Percentiles rank a stretch among this genome's conserved stretches.
These are phyloP conservation scores for Colletotrichum sp. DNA, from an alignment of 2,329 filamentous ascomycete genomes.

Conservation along the genomic window DNA sequence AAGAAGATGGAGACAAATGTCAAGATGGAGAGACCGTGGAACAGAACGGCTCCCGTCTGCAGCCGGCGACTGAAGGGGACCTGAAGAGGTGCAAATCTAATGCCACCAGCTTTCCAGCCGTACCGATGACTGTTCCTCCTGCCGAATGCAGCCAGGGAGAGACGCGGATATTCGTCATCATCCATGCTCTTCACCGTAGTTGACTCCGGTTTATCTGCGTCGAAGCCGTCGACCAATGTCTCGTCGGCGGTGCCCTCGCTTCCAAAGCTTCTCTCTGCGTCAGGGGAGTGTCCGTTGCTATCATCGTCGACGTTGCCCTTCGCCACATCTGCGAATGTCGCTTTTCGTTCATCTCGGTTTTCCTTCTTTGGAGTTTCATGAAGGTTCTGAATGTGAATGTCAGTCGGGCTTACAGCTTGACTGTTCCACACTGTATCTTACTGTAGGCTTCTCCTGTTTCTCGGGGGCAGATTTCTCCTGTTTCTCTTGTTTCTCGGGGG, in stretches of 20 bases:
- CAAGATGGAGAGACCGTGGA: constrained; percentile 76
- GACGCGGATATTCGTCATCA: constrained; percentile 18
- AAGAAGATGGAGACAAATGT: constrained; percentile 81
- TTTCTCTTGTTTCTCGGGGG: neutral
- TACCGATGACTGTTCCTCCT: constrained; percentile 26
- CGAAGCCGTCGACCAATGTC: constrained; percentile 17
- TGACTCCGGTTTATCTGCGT: constrained; percentile 1
- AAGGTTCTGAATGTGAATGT: neutral
- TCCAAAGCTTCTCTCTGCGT: constrained; percentile 8
- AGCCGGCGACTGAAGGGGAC: constrained; percentile 73
- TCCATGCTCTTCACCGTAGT: constrained; percentile 9
- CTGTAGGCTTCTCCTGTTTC: constrained; percentile 1
- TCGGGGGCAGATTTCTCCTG: neutral
- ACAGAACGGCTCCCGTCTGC: constrained; percentile 79
- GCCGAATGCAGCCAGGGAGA: neutral
- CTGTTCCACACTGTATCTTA: neutral
- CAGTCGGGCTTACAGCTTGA: neutral
- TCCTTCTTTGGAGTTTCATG: constrained; percentile 12
- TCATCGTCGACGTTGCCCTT: constrained; percentile 5
- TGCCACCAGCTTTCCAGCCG: constrained; percentile 52
- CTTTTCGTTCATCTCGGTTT: neutral
- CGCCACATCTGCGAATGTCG: neutral
- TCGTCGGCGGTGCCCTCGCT: constrained; percentile 18
- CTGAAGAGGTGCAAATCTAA: constrained; percentile 84
- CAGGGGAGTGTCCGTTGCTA: neutral